Percentiles rank a stretch among this genome's conserved stretches.
phyloP scores from a whole-genome alignment of 805 yeast genomes.

The Myxozyma geophila region DNA sequence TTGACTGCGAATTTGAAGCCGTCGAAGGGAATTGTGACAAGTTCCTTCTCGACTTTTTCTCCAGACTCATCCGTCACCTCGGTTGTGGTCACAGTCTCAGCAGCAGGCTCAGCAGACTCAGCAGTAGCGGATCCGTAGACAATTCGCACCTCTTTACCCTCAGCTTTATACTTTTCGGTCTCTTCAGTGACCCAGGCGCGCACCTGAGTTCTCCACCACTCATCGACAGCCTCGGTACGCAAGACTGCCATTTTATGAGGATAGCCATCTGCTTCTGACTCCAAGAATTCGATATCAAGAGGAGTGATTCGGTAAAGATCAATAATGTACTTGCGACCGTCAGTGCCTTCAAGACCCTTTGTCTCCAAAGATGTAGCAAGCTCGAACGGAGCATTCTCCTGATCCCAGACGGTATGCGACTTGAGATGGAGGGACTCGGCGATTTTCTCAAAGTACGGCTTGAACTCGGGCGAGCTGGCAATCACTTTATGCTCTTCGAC shows the following conservation, averaged over 20 bases:
- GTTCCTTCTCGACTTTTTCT: slow-evolving; percentile 30
- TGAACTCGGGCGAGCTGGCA: slow-evolving; percentile 58
- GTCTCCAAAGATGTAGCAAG: slow-evolving; percentile 74
- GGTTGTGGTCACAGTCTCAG: slow-evolving; percentile 27
- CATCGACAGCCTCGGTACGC: slow-evolving; percentile 86
- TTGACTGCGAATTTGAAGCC: slow-evolving; percentile 60
- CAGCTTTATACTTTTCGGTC: slow-evolving; percentile 53
- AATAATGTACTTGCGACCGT: slow-evolving; percentile 79
- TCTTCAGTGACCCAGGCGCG: slow-evolving; percentile 57
- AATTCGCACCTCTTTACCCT: slow-evolving; percentile 45
- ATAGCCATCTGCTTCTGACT: slow-evolving; percentile 56
- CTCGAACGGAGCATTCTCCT: slow-evolving; percentile 52
- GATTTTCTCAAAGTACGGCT: slow-evolving; percentile 59
- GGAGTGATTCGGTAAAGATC: slow-evolving; percentile 87
- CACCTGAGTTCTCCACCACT: slow-evolving; percentile 80
- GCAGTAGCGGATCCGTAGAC: slow-evolving; percentile 22
- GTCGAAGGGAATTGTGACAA: slow-evolving; percentile 23
- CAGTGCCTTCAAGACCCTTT: slow-evolving; percentile 85
- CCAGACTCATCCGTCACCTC: slow-evolving; percentile 20
- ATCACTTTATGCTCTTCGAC: slow-evolving; percentile 63
- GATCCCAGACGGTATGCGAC: slow-evolving; percentile 60
- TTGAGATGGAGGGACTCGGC: slow-evolving; percentile 81
- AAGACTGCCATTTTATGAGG: slow-evolving; percentile 81
- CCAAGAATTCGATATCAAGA: slow-evolving; percentile 76
- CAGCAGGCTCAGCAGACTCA: slow-evolving; percentile 35